Evolutionary conservation across 2,329 filamentous ascomycete genomes (phyloP), one percentile per base, ranked within the genome.

Genomic region (Phyllosticta paracitricarpa): DNA sequence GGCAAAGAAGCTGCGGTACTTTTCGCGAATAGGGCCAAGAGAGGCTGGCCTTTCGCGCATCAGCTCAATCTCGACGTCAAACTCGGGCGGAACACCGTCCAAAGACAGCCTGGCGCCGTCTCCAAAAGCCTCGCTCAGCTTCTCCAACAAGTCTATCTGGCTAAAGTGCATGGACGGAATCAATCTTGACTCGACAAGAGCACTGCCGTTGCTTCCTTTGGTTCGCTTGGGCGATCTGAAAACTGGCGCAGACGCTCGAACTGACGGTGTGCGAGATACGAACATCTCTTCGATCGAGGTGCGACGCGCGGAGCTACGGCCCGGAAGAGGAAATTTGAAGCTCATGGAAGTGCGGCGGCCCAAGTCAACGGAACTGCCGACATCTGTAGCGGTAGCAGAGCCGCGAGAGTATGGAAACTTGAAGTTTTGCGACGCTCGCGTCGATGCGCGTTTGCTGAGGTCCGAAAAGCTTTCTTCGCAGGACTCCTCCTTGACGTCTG

Each of bases 121-220:
- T 14, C 76, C 76, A 24, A 79, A 65, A 19, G 73, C 77, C 51
- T 78, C 75, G 33, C 77, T 76, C 30, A 80, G 65, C 66, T 75
- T 77, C 51, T 76, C 73, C 58, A 79, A 71, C 54, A 80, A 67
- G 64, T 79, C 73, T 66, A 76, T 75, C 7, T 71, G 71, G 62
- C 78, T 80, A 68, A 80, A 80, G 63, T 79, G 75, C 63, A 81
- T 70, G 7, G 76, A 78, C 14, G 78, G 78, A 30, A 81, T 69
- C 14, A 75, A 71, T 59, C 73, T 71, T 51, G 71, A 71, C 53
- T 76, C 61, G 4, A 35, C 53, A 8, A 59, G 53, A 14, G 53
- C 58, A 17, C 33, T 52, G 4, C 30, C 28, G 52, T 56, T 62
- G 14, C 28, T 8, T 12, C 33, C 17, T 17, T 48, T 48, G 17